A percentile compares a stretch with the other conserved stretches of the same genome.
Conservation (phyloP, 345 rosid genomes). For the Sonneratia alba region DNA sequence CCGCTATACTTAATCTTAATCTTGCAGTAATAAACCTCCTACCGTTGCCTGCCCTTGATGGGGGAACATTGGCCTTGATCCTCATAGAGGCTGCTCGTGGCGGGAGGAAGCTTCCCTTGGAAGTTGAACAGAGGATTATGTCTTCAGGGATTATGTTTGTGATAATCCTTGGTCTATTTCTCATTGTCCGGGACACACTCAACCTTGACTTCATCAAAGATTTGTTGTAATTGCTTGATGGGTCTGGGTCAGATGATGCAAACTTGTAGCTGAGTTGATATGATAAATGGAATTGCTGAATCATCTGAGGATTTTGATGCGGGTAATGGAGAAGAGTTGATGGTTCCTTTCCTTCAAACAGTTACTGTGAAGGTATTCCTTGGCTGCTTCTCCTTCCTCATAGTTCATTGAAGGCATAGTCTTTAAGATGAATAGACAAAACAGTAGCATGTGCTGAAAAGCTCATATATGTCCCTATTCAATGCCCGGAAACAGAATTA, state of each 20-base stretch:
- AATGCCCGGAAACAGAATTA: background rate
- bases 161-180: constrained; percentile 67
- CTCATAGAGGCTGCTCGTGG: constrained; percentile 79
- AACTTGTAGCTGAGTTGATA: background rate
- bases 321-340: background rate
- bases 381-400: background rate
- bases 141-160: constrained; percentile 87
- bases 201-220: constrained; percentile 79
- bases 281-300: background rate
- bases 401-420: background rate
- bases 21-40: constrained; percentile 86
- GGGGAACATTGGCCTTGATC: constrained; percentile 85
- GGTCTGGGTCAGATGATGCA: background rate
- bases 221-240: constrained; percentile 38
- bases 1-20: constrained; percentile 74
- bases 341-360: background rate
- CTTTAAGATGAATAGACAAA: background rate
- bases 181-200: constrained; percentile 76
- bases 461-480: background rate
- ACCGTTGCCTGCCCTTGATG: constrained; percentile 90
- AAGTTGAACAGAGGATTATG: constrained; percentile 81
- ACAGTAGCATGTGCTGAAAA: background rate
- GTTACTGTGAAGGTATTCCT: background rate
- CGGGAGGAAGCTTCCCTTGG: constrained; percentile 83
- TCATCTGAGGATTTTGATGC: background rate